Evolutionary conservation across 2,329 filamentous ascomycete genomes (phyloP), one percentile per base, ranked within the genome.

Genomic region (Neophaeococcomyces aloes): DNA sequence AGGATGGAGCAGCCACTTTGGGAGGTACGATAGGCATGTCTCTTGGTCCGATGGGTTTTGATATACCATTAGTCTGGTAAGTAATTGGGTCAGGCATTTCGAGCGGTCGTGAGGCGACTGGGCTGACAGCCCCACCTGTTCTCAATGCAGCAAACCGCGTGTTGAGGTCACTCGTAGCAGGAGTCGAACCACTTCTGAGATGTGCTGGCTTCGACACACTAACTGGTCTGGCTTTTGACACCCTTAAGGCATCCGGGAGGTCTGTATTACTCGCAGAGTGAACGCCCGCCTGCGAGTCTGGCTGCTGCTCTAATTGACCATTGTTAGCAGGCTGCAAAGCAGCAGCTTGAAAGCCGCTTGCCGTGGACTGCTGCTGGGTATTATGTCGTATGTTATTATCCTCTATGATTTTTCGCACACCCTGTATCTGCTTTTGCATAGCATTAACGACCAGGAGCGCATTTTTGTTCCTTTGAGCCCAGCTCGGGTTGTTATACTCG

Each of bases 361-460:
- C 29, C n/a, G 45, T 34, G n/a, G 48, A 46, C 6, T 45, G 52
- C 23, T 51, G 74, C 40, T 66, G 65, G 3, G 79, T 74, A 13
- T 81, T 80, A 29, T 72, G 79, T 41, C 70, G 68, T 48, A 68
- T 62, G 53, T 85, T 84, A 52, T 83, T 76, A 51, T 76, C 68
- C 48, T 77, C 75, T 49, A 83, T 80, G 0, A 70, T 61, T 27
- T 64, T 61, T 57, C 80, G 79, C 44, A 83, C 73, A 42, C 66
- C 62, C 30, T 75, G 71, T 55, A 79, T 83, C 10, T 63, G 62
- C 10, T 23, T n/a, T 17, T 51, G 48, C 39, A 56, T 41, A 17
- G 48, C 45, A 11, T 46, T 40, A 30, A 55, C 32, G 37, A 45
- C 49, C 48, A 57, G 57, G 19, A 53, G 54, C 15, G 73, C 57